Percentiles rank a stretch among this genome's conserved stretches.
Evolutionary conservation across 1,139 yeast genomes (phyloP).

Genomic region (Petasospora fabianii): DNA sequence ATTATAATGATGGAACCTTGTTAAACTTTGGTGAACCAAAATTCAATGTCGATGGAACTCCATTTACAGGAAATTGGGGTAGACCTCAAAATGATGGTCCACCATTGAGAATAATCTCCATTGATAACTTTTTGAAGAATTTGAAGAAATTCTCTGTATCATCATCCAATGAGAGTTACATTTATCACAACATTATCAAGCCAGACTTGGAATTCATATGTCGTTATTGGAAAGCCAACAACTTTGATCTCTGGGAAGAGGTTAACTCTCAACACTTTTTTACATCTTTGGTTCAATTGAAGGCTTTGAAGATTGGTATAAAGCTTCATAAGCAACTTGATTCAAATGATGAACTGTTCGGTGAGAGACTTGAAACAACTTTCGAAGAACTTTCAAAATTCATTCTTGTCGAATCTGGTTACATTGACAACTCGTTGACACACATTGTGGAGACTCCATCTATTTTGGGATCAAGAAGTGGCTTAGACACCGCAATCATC

Average conservation of each 20-base stretch:
- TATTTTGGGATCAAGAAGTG: conserved; percentile 49
- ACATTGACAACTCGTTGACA: conserved; percentile 39
- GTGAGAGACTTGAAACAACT: conserved; percentile 10
- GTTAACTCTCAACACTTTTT: conserved; percentile 70
- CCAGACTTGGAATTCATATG: conserved; percentile 69
- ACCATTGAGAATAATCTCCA: conserved; percentile 68
- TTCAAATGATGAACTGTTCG: conserved; percentile 27
- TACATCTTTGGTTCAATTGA: conserved; percentile 69
- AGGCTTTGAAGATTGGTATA: conserved; percentile 62
- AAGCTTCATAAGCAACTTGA: conserved; percentile 40
- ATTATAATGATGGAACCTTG: conserved; percentile 37
- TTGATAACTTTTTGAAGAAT: conserved; percentile 50
- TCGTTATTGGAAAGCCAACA: conserved; percentile 56
- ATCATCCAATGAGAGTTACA: conserved; percentile 25
- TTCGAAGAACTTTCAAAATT: conserved; percentile 24
- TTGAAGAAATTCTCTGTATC: conserved; percentile 31
- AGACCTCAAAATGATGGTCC: conserved; percentile 97
- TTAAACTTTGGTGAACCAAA: conserved; percentile 88
- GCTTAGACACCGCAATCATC: conserved; percentile 77
- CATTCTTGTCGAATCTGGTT: conserved; percentile 41
- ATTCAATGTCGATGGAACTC: conserved; percentile 59
- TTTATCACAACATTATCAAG: conserved; percentile 53
- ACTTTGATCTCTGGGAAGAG: conserved; percentile 96
- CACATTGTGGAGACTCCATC: conserved; percentile 70
- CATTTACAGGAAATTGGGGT: conserved; percentile 76